These are phyloP conservation scores for Coemansia erecta DNA, from an alignment of 192 early-diverging fungal species.

Conservation along the genomic window DNA sequence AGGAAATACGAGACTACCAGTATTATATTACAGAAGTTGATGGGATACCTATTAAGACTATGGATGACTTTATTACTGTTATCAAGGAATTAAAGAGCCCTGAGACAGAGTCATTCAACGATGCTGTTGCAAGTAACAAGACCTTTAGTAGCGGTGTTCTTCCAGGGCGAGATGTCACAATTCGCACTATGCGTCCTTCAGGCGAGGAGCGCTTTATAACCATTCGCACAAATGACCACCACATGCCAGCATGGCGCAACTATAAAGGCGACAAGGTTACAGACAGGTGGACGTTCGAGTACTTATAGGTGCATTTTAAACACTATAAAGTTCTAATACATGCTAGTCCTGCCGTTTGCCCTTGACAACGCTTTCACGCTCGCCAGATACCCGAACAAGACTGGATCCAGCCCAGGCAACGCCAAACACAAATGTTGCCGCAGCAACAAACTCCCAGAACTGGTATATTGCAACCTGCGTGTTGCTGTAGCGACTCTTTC, in stretches of 20 bases:
- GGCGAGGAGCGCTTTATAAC: conserved; percentile 18
- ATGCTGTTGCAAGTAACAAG: conserved; percentile 6
- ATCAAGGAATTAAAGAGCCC: conserved; percentile 10
- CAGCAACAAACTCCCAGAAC: conserved; percentile 32
- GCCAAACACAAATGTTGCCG: conserved; percentile 34
- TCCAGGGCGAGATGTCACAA: conserved; percentile 30
- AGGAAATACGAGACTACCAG: neutral
- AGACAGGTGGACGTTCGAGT: neutral
- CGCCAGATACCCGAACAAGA: conserved; percentile 2
- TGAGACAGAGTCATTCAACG: conserved; percentile 11
- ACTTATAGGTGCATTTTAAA: neutral
- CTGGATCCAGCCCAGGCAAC: conserved; percentile 28
- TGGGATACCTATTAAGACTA: conserved; percentile 10
- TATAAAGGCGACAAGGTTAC: neutral
- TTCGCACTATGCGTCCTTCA: conserved; percentile 11
- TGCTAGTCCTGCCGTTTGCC: neutral
- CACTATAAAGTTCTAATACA: neutral
- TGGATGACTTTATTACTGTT: conserved; percentile 26
- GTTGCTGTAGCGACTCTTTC: conserved; percentile 20
- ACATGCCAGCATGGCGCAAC: conserved; percentile 26
- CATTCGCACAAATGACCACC: conserved; percentile 33
- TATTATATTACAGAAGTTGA: conserved; percentile 27
- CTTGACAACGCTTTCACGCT: conserved; percentile 3
- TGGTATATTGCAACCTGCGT: conserved; percentile 34
- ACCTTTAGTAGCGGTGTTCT: conserved; percentile 10